phyloP scores from a whole-genome alignment of 202 grass and related monocot genomes.

The Schoenoplectus tabernaemontani region DNA sequence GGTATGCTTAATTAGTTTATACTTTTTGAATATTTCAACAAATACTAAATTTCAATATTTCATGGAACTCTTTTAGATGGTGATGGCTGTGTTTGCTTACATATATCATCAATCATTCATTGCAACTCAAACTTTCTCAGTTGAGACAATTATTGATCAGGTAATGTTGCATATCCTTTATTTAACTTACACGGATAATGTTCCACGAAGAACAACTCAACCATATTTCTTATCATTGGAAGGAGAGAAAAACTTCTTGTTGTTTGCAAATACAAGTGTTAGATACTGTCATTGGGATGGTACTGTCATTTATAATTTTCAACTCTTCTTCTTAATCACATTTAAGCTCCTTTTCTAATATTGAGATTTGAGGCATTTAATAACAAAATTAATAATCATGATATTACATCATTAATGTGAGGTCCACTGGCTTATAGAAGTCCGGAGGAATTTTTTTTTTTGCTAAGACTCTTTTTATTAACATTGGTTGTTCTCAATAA shows the following conservation, averaged over 20 bases:
- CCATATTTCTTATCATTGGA: not conserved
- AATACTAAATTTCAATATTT: constrained; percentile 5
- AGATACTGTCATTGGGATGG: not conserved
- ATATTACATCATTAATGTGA: not conserved
- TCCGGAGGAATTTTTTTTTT: not conserved
- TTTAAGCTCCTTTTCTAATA: not conserved
- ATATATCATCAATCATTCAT: constrained; percentile 99
- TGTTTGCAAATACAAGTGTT: not conserved
- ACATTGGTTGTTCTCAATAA: not conserved
- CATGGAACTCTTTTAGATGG: constrained; percentile 69
- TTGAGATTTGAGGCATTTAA: not conserved
- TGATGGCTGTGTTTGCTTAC: constrained; percentile 99
- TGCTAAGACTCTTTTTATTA: not conserved
- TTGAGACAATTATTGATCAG: constrained; percentile 84
- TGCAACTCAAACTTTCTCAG: constrained; percentile 66
- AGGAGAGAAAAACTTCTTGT: not conserved
- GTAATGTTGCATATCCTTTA: constrained; percentile 22
- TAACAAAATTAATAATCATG: not conserved
- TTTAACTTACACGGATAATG: constrained; percentile 22
- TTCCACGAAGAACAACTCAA: not conserved
- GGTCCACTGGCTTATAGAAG: not conserved
- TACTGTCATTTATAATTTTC: not conserved
- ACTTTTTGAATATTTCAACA: not conserved
- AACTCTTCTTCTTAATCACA: not conserved
- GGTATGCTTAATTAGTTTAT: not conserved